A percentile compares a stretch with the other conserved stretches of the same genome.
Evolutionary conservation across 176 grass and related monocot genomes (phyloP).

Genomic region (Musa itinerans): DNA sequence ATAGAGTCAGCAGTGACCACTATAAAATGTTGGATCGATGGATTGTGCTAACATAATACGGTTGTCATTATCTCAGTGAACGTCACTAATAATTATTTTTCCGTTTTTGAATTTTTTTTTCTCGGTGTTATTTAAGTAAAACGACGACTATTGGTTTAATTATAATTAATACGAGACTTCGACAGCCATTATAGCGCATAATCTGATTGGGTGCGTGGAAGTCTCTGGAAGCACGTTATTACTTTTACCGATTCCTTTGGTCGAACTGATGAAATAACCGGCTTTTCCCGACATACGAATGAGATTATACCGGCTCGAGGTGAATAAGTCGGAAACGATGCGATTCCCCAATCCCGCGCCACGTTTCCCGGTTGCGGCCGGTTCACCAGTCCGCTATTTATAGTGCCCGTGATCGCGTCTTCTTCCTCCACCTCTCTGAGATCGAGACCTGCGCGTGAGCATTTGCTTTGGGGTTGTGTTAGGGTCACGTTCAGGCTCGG

Average conservation of each 20-base stretch:
- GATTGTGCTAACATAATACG: no score
- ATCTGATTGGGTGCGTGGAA: not conserved
- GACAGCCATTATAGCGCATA: not conserved
- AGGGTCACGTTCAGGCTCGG: not conserved
- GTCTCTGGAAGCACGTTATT: not conserved
- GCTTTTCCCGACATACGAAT: not conserved
- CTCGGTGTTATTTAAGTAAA: not conserved
- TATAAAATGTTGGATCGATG: no score
- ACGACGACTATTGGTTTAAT: no score
- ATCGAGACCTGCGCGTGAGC: no score
- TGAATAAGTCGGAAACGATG: not conserved
- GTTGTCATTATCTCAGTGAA: no score
- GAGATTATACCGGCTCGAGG: no score
- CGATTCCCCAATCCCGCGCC: not conserved
- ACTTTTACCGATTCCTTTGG: not conserved
- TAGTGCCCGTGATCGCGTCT: not conserved
- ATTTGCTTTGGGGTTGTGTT: not conserved
- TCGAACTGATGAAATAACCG: not conserved
- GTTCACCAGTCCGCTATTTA: not conserved
- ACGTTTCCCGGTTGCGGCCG: not conserved
- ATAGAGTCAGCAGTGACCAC: no score
- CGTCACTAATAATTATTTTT: no score
- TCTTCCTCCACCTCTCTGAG: not conserved
- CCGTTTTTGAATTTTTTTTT: not conserved
- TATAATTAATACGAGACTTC: no score